Base-by-base conservation (phyloP, 2,329 filamentous ascomycete genomes). In the Ophiostoma australiae region DNA sequence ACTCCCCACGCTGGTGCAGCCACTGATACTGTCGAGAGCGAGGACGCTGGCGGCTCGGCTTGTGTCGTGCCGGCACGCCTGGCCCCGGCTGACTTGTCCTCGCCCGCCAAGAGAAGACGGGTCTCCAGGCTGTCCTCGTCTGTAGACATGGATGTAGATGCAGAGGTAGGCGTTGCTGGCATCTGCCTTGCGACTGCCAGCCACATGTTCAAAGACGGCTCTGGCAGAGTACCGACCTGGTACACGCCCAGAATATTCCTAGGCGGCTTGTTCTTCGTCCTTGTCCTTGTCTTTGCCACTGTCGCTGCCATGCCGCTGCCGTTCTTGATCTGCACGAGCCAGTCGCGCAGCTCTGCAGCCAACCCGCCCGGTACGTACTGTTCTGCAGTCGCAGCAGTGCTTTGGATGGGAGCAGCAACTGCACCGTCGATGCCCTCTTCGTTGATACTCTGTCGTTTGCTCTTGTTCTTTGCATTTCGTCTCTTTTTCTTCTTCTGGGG, bases 291-390 rank as follows among this genome's bases (percentile, higher is more conserved):
- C 17, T 48, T 48, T 48, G 44, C 58, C 23, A n/a, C 4, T 15
- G 33, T 20, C 52, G 68, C 69, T n/a, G 70, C 68, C 15, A 72
- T 73, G 31, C 75, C 75, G 20, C 73, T 73, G 20, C 75, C 76
- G 0, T 78, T 77, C 72, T 82, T 82, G 58, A 81, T 78, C 68
- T 81, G 80, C 55, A 83, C 78, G 41, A 84, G 78, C 82, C 82
- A 84, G 76, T 81, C 79, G 7, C 81, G 78, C 10, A 83, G 75
- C 71, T 80, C 79, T 1, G 80, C 78, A 3, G 82, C 82, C 15
- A 83, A 77, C 0, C 82, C 81, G 17, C 80, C 81, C 0, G 79
- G 73, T 4, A 81, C 72, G 68, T 82, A 82, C 73, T 70, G 71
- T 13, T 71, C 61, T 4, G 52, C 37, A 11, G 67, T 52, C 4